Percentiles rank a stretch among this genome's conserved stretches.
Conservation (phyloP, 176 grass and related monocot species). For the Aegilops bicornis region DNA sequence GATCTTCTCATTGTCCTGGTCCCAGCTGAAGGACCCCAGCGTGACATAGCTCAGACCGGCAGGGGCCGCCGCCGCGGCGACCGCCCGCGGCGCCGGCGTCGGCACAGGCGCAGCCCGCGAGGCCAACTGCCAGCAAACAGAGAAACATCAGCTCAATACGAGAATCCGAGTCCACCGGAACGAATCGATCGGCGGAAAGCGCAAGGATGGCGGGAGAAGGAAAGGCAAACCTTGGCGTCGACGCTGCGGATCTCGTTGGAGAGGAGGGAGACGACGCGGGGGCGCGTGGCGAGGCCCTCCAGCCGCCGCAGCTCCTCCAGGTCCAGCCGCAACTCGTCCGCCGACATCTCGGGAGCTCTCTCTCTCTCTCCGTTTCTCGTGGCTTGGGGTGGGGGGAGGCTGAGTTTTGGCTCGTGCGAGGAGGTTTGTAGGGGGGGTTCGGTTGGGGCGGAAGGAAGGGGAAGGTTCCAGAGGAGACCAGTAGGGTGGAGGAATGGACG, state of each 20-base stretch:
- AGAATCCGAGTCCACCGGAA: not conserved
- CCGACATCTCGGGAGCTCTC: slow-evolving; percentile 32
- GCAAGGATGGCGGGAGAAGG: not conserved
- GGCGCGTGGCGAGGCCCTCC: slow-evolving; percentile 63
- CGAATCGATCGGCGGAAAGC: not conserved
- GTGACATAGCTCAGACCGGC: slow-evolving; percentile 54
- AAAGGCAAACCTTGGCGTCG: slow-evolving; percentile 51
- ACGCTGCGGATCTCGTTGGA: slow-evolving; percentile 69
- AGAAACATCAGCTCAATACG: not conserved
- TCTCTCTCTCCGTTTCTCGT: not conserved
- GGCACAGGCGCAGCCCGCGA: not conserved
- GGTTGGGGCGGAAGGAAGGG: slow-evolving; percentile 32
- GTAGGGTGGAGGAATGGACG: not conserved
- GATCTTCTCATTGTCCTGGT: slow-evolving; percentile 86
- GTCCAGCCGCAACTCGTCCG: slow-evolving; percentile 64
- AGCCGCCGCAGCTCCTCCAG: slow-evolving; percentile 77
- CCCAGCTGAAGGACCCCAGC: slow-evolving; percentile 88
- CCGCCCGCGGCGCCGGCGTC: slow-evolving; percentile 15
- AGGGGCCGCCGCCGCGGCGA: not conserved
- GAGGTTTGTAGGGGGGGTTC: slow-evolving; percentile 12
- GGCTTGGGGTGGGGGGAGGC: not conserved
- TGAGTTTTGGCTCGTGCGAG: not conserved
- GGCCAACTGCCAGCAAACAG: slow-evolving; percentile 29
- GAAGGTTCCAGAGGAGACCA: slow-evolving; percentile 57
- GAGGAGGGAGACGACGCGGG: slow-evolving; percentile 65